phyloP scores from a whole-genome alignment of 495 filamentous ascomycete species.

The Penicillium lagena region DNA sequence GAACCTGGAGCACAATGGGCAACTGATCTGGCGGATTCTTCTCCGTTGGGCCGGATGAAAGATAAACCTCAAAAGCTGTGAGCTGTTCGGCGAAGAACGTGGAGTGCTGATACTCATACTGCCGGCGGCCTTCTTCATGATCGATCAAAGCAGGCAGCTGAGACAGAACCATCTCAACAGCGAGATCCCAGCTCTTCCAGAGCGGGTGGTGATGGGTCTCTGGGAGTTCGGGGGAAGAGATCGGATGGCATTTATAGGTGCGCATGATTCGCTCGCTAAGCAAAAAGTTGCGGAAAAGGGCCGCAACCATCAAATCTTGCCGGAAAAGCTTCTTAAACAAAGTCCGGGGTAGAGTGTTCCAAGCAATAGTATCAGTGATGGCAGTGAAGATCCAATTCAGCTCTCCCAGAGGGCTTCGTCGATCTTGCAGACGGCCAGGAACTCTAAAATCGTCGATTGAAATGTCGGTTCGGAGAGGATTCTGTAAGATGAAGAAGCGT shows the following conservation, averaged over 20 bases:
- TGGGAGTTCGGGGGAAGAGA: constrained; percentile 81
- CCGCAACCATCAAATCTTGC: constrained; percentile 98
- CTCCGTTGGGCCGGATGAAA: constrained; percentile 78
- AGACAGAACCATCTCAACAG: constrained; percentile 90
- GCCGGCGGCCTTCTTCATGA: constrained; percentile 62
- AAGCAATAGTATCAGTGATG: constrained; percentile 98
- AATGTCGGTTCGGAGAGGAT: constrained; percentile 70
- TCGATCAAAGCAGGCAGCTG: constrained; percentile 80
- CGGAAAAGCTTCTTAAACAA: constrained; percentile 95
- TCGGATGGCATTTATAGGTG: constrained; percentile 88
- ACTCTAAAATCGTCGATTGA: constrained; percentile 71
- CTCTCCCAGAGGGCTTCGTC: constrained; percentile 92
- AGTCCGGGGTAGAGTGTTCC: constrained; percentile 84
- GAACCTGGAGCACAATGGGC: constrained; percentile 91
- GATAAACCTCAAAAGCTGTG: constrained; percentile 94
- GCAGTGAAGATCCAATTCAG: constrained; percentile 99
- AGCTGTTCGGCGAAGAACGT: constrained; percentile 96
- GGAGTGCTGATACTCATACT: constrained; percentile 90
- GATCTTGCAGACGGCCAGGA: constrained; percentile 80
- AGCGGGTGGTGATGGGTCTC: constrained; percentile 89
- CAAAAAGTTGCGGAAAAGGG: constrained; percentile 92
- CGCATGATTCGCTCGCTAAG: constrained; percentile 93
- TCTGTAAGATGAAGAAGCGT: constrained; percentile 89
- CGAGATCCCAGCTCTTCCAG: constrained; percentile 97
- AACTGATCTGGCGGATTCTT: constrained; percentile 88